Evolutionary conservation across 2,329 filamentous ascomycete genomes (phyloP), one percentile per base, ranked within the genome.

Genomic region (Colletotrichum paranaense): DNA sequence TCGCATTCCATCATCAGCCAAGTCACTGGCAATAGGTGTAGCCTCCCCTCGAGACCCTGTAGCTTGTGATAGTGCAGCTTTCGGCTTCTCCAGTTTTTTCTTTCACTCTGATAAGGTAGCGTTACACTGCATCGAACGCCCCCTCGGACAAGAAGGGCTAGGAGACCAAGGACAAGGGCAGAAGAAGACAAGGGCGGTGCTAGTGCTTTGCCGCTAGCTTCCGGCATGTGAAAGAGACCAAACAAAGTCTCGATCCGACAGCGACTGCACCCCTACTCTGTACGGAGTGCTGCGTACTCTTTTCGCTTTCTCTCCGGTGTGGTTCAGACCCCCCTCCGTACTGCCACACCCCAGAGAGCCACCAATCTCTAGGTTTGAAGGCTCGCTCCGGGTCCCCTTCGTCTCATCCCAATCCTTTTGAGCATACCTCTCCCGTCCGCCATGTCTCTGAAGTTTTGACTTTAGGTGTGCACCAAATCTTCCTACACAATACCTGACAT

Each of bases 301-400:
- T 46, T 55, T 55, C 22, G 32, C 46, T 26, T 55, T 73, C 60
- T 56, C 59, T 42, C 62, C 62, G 62, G 62, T 55, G 35, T 59
- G n/a, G 69, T 69, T 68, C 69, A 72, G 69, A 72, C 65, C 49
- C 64, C 52, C 32, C 26, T 24, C 58, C 42, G 26, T 58, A 26
- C 49, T 72, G 38, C 35, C 30, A 67, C 64, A 59, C 32, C 7
- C 32, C 64, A 62, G 68, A 35, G 49, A 68, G 57, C 65, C 71
- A 65, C 71, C 60, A 71, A 42, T 35, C 60, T 65, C 67, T 70
- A 71, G 56, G 71, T 71, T 71, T 49, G 67, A 62, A 73, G 62
- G 71, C 62, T 73, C 67, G 71, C 71, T 73, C 71, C 71, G 67
- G 71, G 67, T 73, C 66, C 59, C 59, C 71, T 73, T 67, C 71